Evolutionary conservation across 176 grass and related monocot genomes (phyloP).

Genomic region (Thinopyrum elongatum): DNA sequence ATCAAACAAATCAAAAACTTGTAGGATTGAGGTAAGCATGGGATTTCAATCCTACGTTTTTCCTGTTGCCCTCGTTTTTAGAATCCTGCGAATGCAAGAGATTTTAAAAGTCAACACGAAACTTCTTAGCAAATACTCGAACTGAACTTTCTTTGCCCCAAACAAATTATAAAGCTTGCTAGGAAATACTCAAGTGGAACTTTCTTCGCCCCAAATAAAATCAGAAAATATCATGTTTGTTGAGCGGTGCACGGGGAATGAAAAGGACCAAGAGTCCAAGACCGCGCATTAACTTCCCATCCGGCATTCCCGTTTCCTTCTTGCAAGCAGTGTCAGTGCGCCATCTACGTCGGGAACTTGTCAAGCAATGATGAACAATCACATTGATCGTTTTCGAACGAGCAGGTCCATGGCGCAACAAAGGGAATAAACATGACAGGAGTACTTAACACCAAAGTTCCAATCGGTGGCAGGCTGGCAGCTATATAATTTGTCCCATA

Average conservation of each 20-base stretch:
- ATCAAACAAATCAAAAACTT: too few species aligned
- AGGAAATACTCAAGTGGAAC: too few species aligned
- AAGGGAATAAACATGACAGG: background rate
- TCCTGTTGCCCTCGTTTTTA: too few species aligned
- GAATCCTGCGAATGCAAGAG: too few species aligned
- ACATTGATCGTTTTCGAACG: background rate
- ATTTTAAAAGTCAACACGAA: too few species aligned
- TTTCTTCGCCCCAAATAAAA: too few species aligned
- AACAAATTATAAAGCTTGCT: too few species aligned
- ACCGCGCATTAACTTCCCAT: background rate
- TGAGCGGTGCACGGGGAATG: background rate
- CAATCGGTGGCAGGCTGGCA: background rate
- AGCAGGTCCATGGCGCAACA: background rate
- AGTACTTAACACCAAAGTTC: background rate
- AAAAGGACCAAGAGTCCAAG: background rate
- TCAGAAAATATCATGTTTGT: background rate
- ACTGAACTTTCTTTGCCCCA: too few species aligned
- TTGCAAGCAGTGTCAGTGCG: background rate
- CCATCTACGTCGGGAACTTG: background rate
- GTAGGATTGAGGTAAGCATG: too few species aligned
- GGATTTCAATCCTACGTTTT: too few species aligned
- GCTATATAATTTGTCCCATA: background rate
- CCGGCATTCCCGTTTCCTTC: background rate
- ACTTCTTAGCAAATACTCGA: too few species aligned
- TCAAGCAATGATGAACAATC: background rate